A percentile compares a stretch with the other conserved stretches of the same genome.
phyloP scores from a whole-genome alignment of 2,329 filamentous ascomycete genomes.

The Penicillium sp. region DNA sequence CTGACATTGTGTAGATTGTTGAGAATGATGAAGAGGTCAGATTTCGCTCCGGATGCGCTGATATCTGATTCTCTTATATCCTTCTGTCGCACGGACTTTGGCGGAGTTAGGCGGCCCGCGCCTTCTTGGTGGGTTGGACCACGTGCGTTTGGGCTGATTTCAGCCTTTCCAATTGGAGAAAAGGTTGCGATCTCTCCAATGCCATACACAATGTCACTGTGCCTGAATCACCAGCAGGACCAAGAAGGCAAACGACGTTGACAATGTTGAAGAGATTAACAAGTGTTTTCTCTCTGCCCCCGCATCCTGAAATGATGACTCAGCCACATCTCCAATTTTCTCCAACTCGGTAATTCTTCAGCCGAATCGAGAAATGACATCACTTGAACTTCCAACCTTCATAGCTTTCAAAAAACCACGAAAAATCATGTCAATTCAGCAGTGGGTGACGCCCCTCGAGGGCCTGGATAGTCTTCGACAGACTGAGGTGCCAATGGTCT shows the following conservation, averaged over 20 bases:
- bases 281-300: neutral
- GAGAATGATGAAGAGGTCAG: neutral
- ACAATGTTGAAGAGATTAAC: neutral
- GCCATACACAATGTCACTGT: neutral
- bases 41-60: neutral
- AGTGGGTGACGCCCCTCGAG: conserved; percentile 63
- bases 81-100: neutral
- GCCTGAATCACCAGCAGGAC: too few species aligned
- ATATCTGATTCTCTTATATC: neutral
- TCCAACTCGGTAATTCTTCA: conserved; percentile 7
- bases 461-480: conserved; percentile 62
- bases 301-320: conserved; percentile 4
- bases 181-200: neutral
- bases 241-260: neutral
- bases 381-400: neutral
- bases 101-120: conserved; percentile 19
- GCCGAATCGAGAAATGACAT: neutral
- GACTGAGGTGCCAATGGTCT: conserved; percentile 54
- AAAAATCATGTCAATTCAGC: conserved; percentile 37
- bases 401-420: neutral
- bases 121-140: too few species aligned
- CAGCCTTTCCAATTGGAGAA: too few species aligned
- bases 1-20: conserved; percentile 16
- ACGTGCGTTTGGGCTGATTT: too few species aligned
- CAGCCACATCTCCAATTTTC: conserved; percentile 13